Percentiles rank a stretch among this genome's conserved stretches.
phyloP scores from a whole-genome alignment of 169 alveolate species.

The Ichthyophthirius multifiliis region DNA sequence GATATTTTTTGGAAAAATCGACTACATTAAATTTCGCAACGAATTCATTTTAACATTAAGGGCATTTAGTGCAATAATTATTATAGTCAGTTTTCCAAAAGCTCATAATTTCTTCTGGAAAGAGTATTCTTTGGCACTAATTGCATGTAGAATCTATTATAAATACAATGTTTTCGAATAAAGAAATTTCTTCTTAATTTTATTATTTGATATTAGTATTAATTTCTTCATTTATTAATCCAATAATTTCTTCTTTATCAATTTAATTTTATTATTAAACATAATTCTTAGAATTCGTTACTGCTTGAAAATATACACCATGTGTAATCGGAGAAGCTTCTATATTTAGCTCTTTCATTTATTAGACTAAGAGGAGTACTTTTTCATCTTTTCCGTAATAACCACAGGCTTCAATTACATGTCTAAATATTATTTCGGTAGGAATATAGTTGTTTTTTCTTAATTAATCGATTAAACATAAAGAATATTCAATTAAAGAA shows the following conservation, averaged over 20 bases:
- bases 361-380: constrained; percentile 23
- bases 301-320: constrained; percentile 42
- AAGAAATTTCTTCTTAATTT: constrained; percentile 9
- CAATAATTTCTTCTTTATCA: neutral
- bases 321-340: constrained; percentile 46
- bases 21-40: constrained; percentile 34
- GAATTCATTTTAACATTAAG: constrained; percentile 32
- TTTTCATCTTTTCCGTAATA: constrained; percentile 42
- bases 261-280: neutral
- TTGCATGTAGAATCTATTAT: neutral
- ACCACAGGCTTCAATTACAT: constrained; percentile 55
- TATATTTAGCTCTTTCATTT: constrained; percentile 44
- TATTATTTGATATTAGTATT: neutral
- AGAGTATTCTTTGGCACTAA: constrained; percentile 21
- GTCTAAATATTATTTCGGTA: constrained; percentile 37
- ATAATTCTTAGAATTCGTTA: constrained; percentile 16
- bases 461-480: constrained; percentile 20
- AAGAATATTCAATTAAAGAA: constrained; percentile 23
- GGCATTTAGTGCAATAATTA: constrained; percentile 46
- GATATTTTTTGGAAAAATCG: neutral
- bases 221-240: neutral
- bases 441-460: constrained; percentile 26
- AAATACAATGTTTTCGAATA: constrained; percentile 17
- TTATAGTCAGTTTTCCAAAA: constrained; percentile 41
- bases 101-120: constrained; percentile 48